These are phyloP conservation scores for Botrytis pseudocinerea DNA, from an alignment of 2,329 filamentous ascomycete species.

Conservation along the genomic window DNA sequence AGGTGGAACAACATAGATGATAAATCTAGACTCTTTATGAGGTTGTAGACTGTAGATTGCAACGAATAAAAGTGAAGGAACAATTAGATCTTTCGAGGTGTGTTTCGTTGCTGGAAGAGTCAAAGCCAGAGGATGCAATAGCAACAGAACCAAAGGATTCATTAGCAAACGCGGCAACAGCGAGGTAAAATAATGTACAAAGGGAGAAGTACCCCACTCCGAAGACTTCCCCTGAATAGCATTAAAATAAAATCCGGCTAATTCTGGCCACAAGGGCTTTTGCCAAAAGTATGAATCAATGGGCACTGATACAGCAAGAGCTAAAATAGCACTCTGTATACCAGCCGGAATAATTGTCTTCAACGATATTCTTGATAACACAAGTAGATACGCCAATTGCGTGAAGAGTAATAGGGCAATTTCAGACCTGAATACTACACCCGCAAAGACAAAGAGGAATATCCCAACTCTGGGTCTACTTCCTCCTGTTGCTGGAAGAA, in stretches of 20 bases:
- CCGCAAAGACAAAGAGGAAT: slow-evolving; percentile 74
- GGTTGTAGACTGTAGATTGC: slow-evolving; percentile 82
- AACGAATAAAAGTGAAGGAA: slow-evolving; percentile 72
- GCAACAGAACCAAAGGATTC: slow-evolving; percentile 66
- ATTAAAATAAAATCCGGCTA: slow-evolving; percentile 88
- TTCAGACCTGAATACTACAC: slow-evolving; percentile 86
- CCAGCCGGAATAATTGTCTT: slow-evolving; percentile 66
- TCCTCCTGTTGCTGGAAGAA: slow-evolving; percentile 47
- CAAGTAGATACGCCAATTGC: slow-evolving; percentile 64
- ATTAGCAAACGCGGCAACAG: slow-evolving; percentile 80
- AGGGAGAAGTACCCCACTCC: slow-evolving; percentile 84
- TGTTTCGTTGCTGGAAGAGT: slow-evolving; percentile 47
- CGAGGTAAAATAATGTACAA: slow-evolving; percentile 82
- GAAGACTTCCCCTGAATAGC: slow-evolving; percentile 79
- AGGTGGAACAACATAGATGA: slow-evolving; percentile 82
- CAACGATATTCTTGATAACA: slow-evolving; percentile 53
- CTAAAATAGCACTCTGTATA: slow-evolving; percentile 61
- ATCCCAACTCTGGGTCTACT: slow-evolving; percentile 52
- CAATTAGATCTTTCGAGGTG: slow-evolving; percentile 52
- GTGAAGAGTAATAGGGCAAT: slow-evolving; percentile 76
- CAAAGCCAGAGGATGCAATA: slow-evolving; percentile 57
- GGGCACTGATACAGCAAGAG: slow-evolving; percentile 68
- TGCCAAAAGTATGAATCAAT: slow-evolving; percentile 97
- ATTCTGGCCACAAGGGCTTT: slow-evolving; percentile 82
- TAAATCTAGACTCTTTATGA: slow-evolving; percentile 95